Evolutionary conservation across 2,329 filamentous ascomycete genomes (phyloP), one percentile per base, ranked within the genome.

Genomic region (Pseudofabraea citricarpa): DNA sequence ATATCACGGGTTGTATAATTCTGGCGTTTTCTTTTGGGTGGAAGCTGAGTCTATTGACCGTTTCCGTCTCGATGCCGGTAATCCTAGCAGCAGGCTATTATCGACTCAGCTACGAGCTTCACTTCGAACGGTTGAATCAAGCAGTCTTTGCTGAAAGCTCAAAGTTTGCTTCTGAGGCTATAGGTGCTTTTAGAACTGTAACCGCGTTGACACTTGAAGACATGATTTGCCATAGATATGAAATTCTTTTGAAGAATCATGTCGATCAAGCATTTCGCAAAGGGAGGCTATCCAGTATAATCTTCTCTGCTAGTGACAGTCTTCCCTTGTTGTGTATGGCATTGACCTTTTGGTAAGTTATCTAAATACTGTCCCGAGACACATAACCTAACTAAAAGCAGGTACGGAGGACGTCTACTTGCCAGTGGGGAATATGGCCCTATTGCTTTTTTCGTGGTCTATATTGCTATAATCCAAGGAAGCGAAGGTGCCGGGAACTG

Each of bases 21-120:
- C 83, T 90, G 40, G 73, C 83, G 1, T 89, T 87, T 54, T 69
- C 74, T 4, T 88, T 84, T 58, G 83, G 83, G 2, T 90, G 87
- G 87, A 90, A 89, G 59, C 70, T 91, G 7, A 79, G 82, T 0
- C 65, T 89, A 0, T 81, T 90, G 0, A 74, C 77, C 0, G 66
- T 81, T 7, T 84, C 79, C 52, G 77, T 85, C 2, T 67, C 70
- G 0, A 59, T 77, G 42, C 76, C 76, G 1, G 60, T 73, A 6
- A 69, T 77, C 3, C 62, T 78, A 6, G 51, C 61, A 4, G 68
- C 71, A 9, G 19, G 6, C 35, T 21, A 21, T 20, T 61, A 71
- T 49, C 68, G 76, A 10, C 63, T 80, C 33, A 64, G 69, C n/a
- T 68, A 74, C 21, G 75, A 79, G 54, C 61, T 70, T n/a, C 68